Evolutionary conservation across 2,329 filamentous ascomycete genomes (phyloP).

Genomic region (Teratosphaeria zuluensis): DNA sequence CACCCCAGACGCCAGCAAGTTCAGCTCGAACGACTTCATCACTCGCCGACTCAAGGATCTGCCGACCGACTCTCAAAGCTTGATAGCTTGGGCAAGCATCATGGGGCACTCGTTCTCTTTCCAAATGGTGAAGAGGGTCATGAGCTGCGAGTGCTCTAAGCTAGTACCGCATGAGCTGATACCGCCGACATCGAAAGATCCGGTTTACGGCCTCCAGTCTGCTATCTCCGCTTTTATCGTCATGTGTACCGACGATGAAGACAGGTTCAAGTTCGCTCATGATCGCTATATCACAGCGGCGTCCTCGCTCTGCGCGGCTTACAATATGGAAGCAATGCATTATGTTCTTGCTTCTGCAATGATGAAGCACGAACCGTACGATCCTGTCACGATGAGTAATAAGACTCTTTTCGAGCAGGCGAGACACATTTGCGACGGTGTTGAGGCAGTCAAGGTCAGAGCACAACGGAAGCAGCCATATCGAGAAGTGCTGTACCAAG

Average conservation of each 20-base stretch:
- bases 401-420: constrained; percentile 59
- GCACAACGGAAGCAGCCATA: constrained; percentile 46
- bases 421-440: constrained; percentile 69
- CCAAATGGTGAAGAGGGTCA: constrained; percentile 63
- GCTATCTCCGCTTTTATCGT: constrained; percentile 73
- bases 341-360: constrained; percentile 78
- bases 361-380: constrained; percentile 56
- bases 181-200: constrained; percentile 54
- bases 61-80: constrained; percentile 60
- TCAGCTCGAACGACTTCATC: constrained; percentile 75
- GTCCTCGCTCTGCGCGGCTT: constrained; percentile 56
- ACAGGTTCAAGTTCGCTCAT: constrained; percentile 77
- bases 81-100: constrained; percentile 78
- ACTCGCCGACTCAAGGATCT: constrained; percentile 67
- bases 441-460: constrained; percentile 59
- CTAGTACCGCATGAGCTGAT: constrained; percentile 37
- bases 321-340: constrained; percentile 67
- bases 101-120: constrained; percentile 80
- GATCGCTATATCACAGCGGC: constrained; percentile 81
- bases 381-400: constrained; percentile 43
- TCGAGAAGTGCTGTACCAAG: constrained; percentile 66
- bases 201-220: constrained; percentile 69
- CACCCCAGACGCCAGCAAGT: constrained; percentile 66
- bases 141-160: constrained; percentile 58
- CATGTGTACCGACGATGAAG: constrained; percentile 71